These are phyloP conservation scores for Cordyceps tenuipes DNA, from an alignment of 2,329 filamentous ascomycete species.

Conservation along the genomic window DNA sequence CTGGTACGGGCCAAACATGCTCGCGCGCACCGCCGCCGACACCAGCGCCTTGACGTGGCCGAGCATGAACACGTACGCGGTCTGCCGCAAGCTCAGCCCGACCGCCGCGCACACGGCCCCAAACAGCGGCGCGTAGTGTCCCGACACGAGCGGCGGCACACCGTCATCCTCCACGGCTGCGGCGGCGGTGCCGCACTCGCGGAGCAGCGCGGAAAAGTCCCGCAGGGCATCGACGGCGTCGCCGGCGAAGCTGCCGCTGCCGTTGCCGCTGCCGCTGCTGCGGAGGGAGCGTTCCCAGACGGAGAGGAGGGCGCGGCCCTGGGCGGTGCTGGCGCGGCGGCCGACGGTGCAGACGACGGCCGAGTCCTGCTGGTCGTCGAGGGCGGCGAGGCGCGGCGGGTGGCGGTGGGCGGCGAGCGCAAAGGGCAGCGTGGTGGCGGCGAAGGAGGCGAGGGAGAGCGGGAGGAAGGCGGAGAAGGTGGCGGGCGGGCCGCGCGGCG, in stretches of 20 bases:
- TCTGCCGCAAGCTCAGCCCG: constrained; percentile 50
- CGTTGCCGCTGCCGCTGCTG: too few species aligned
- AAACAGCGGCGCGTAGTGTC: constrained; percentile 64
- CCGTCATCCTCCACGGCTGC: too few species aligned
- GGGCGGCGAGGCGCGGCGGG: constrained; percentile 39
- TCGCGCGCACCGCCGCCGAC: constrained; percentile 68
- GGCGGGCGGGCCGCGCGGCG: constrained; percentile 24
- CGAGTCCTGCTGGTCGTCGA: constrained; percentile 73
- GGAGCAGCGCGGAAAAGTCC: constrained; percentile 30
- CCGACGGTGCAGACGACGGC: constrained; percentile 72
- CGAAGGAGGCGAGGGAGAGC: constrained; percentile 62
- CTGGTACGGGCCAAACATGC: constrained; percentile 73
- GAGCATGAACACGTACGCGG: constrained; percentile 68
- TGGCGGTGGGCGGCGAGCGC: constrained; percentile 57
- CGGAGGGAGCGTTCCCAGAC: constrained; percentile 69
- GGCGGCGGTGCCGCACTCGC: constrained; percentile 12
- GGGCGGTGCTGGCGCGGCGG: constrained; percentile 63
- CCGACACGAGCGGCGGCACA: constrained; percentile 37
- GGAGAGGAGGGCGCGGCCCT: constrained; percentile 64
- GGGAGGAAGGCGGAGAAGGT: constrained; percentile 59
- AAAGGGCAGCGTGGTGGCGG: constrained; percentile 66
- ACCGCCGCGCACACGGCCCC: constrained; percentile 58
- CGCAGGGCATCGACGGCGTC: constrained; percentile 19
- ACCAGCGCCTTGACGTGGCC: constrained; percentile 69
- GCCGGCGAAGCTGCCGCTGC: constrained; percentile 19